Percentiles rank a stretch among this genome's conserved stretches.
Evolutionary conservation across 2,329 filamentous ascomycete species (phyloP).

Genomic region (Monilinia vaccinii-corymbosi): DNA sequence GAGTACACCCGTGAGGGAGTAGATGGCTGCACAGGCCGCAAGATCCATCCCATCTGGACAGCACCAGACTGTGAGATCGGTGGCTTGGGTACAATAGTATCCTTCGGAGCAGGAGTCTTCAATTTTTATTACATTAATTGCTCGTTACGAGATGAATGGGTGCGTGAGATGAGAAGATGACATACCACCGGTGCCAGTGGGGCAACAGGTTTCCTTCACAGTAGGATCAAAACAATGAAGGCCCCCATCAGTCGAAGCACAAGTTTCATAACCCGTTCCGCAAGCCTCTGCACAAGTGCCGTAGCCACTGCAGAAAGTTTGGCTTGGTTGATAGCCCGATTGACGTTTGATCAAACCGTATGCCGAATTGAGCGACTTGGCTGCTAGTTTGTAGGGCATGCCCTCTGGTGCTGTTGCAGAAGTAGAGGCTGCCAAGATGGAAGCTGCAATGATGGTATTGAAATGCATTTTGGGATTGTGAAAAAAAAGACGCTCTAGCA

Average conservation of each 20-base stretch:
- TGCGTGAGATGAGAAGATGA: not conserved
- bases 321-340: constrained; percentile 6
- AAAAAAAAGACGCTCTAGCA: not conserved
- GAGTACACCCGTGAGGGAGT: constrained; percentile 40
- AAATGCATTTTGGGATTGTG: not conserved
- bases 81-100: constrained; percentile 54
- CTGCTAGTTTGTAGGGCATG: constrained; percentile 7
- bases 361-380: not conserved
- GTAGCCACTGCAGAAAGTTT: constrained; percentile 4
- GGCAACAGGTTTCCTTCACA: constrained; percentile 1
- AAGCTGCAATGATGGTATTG: not conserved
- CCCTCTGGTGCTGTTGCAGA: not conserved
- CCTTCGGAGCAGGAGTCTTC: constrained; percentile 12
- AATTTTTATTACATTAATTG: not conserved
- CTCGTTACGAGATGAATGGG: not conserved
- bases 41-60: constrained; percentile 45
- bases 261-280: constrained; percentile 7
- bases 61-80: constrained; percentile 45
- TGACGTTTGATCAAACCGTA: constrained; percentile 5
- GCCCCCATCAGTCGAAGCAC: not conserved
- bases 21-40: constrained; percentile 43
- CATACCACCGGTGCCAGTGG: constrained; percentile 8
- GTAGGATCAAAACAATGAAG: constrained; percentile 7
- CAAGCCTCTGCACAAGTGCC: constrained; percentile 8
- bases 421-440: not conserved